These are phyloP conservation scores for Phytophthora tubulina DNA, from an alignment of 352 stramenopile genomes.

Conservation along the genomic window DNA sequence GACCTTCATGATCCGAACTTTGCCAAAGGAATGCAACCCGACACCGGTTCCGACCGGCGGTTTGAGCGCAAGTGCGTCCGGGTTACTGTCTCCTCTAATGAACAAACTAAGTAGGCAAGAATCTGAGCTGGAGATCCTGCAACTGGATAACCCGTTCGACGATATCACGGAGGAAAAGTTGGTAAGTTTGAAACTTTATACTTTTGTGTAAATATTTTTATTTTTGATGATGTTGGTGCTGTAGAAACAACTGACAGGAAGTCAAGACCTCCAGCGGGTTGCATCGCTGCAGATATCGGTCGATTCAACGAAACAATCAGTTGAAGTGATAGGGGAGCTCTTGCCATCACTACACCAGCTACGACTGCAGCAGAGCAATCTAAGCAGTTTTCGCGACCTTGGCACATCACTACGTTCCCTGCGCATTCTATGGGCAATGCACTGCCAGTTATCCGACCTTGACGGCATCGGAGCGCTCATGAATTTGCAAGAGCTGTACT, in stretches of 20 bases:
- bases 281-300: conserved; percentile 71
- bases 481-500: conserved; percentile 80
- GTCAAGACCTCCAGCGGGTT: conserved; percentile 66
- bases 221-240: conserved; percentile 3
- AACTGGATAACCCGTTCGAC: conserved; percentile 78
- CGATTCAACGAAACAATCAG: conserved; percentile 82
- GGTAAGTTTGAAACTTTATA: conserved; percentile 31
- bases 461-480: conserved; percentile 87
- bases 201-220: not conserved
- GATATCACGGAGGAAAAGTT: conserved; percentile 84
- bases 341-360: conserved; percentile 80
- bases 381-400: conserved; percentile 85
- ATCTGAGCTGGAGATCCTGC: conserved; percentile 29
- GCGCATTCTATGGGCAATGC: conserved; percentile 67
- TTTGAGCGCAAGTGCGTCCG: conserved; percentile 17
- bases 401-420: conserved; percentile 82
- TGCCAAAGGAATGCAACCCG: conserved; percentile 78
- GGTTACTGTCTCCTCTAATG: conserved; percentile 39
- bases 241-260: conserved; percentile 71
- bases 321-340: conserved; percentile 82
- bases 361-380: conserved; percentile 64
- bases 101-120: conserved; percentile 10
- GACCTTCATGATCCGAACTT: conserved; percentile 76
- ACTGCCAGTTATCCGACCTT: conserved; percentile 79
- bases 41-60: conserved; percentile 46